Conservation (phyloP, 805 yeast species). For the Starmerella davenportii region DNA sequence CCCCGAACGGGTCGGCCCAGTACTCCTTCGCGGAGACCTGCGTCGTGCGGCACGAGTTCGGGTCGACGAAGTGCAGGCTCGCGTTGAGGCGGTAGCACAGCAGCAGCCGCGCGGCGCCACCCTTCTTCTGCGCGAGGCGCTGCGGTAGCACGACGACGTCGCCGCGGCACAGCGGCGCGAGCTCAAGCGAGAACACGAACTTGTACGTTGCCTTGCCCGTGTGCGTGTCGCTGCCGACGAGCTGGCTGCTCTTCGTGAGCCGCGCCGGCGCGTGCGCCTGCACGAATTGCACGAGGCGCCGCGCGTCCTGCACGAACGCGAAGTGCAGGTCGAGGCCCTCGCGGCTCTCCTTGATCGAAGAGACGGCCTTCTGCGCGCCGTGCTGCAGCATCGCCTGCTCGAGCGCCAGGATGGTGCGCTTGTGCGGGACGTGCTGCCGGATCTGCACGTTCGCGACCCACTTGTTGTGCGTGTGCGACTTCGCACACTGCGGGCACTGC, state of each 20-base stretch:
- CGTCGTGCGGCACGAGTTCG: conserved; percentile 56
- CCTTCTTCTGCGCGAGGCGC: conserved; percentile 64
- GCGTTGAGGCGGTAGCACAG: conserved; percentile 74
- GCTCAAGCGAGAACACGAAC: conserved; percentile 81
- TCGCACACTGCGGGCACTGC: conserved; percentile 98
- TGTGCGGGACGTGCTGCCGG: conserved; percentile 92
- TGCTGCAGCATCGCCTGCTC: conserved; percentile 89
- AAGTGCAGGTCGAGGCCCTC: conserved; percentile 94
- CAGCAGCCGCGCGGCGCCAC: conserved; percentile 65
- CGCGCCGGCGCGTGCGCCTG: conserved; percentile 70
- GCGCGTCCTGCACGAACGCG: conserved; percentile 75
- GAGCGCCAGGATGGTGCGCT: conserved; percentile 84
- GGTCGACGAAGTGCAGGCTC: conserved; percentile 72
- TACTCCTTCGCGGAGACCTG: conserved; percentile 54
- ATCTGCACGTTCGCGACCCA: conserved; percentile 98
- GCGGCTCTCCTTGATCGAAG: conserved; percentile 76
- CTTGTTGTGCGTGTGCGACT: conserved; percentile 86
- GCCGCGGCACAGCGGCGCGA: conserved; percentile 92
- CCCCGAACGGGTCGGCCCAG: conserved; percentile 62
- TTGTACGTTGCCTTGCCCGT: conserved; percentile 76
- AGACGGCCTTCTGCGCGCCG: conserved; percentile 84
- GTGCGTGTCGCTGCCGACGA: conserved; percentile 81
- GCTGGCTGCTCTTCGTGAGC: conserved; percentile 71
- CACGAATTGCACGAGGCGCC: conserved; percentile 82
- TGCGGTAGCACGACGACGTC: conserved; percentile 85